phyloP scores from a whole-genome alignment of 441 rosid species.

The Viola pubescens region DNA sequence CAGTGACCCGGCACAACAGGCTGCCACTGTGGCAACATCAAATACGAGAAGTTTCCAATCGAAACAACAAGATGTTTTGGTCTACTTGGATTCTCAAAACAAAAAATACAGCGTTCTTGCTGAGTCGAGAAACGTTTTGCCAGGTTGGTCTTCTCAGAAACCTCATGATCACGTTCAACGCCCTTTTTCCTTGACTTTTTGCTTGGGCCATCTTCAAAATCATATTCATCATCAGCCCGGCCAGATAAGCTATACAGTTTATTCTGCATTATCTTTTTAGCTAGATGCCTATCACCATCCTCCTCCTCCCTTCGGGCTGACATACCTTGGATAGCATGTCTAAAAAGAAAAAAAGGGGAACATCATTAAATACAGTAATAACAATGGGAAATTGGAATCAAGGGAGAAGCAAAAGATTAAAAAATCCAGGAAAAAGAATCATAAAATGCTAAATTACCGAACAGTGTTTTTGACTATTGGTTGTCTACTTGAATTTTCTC shows the following conservation, averaged over 20 bases:
- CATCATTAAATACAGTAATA: neutral
- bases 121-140: slow-evolving; percentile 61
- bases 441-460: slow-evolving; percentile 35
- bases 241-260: slow-evolving; percentile 57
- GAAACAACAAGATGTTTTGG: slow-evolving; percentile 79
- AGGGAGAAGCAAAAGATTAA: neutral
- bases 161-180: slow-evolving; percentile 27
- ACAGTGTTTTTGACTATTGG: slow-evolving; percentile 21
- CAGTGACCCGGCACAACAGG: slow-evolving; percentile 85
- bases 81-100: slow-evolving; percentile 83
- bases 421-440: neutral
- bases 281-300: slow-evolving; percentile 70
- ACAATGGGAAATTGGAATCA: no score
- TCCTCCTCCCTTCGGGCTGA: slow-evolving; percentile 43
- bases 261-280: slow-evolving; percentile 57
- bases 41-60: slow-evolving; percentile 74
- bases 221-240: slow-evolving; percentile 83
- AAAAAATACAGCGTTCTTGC: slow-evolving; percentile 84
- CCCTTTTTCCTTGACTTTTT: slow-evolving; percentile 43
- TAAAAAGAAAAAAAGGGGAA: slow-evolving; percentile 6
- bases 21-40: slow-evolving; percentile 73
- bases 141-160: slow-evolving; percentile 29
- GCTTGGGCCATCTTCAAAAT: slow-evolving; percentile 68
- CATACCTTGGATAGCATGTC: slow-evolving; percentile 35
- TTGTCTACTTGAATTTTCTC: slow-evolving; percentile 29